Percentiles rank a stretch among this genome's conserved stretches.
Evolutionary conservation across 129 eudicot species (phyloP).

Genomic region (carrot (Daucus carota)): DNA sequence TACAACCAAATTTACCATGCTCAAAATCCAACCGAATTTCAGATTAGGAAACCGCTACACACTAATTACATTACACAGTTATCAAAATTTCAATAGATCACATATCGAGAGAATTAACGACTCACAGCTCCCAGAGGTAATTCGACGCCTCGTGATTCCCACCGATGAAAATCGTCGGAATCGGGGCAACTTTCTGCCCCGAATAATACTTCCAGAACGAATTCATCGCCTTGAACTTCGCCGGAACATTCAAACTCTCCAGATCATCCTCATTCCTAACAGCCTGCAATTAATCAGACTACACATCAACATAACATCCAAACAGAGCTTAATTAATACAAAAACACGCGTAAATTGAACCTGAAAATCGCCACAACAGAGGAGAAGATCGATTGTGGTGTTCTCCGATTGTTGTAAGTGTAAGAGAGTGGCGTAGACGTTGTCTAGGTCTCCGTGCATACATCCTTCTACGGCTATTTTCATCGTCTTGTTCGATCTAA

Average conservation of each 20-base stretch:
- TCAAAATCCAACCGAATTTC: too few species aligned
- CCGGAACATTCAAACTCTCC: slow-evolving; percentile 67
- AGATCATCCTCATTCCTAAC: slow-evolving; percentile 85
- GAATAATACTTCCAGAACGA: slow-evolving; percentile 93
- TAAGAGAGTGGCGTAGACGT: slow-evolving; percentile 71
- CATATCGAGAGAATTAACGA: not conserved
- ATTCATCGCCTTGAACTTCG: slow-evolving; percentile 64
- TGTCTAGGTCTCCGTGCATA: slow-evolving; percentile 96
- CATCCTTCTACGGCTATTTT: slow-evolving; percentile 96
- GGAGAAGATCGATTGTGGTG: slow-evolving; percentile 70
- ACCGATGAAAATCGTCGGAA: slow-evolving; percentile 89
- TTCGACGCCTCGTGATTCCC: slow-evolving; percentile 99
- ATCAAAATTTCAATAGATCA: not conserved
- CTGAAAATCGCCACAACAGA: slow-evolving; percentile 98
- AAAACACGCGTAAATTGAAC: slow-evolving; percentile 14
- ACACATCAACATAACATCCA: not conserved
- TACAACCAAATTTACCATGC: too few species aligned
- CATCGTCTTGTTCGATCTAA: slow-evolving; percentile 27
- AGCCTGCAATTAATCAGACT: slow-evolving; percentile 34
- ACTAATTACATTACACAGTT: too few species aligned
- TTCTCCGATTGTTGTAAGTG: slow-evolving; percentile 57
- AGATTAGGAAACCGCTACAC: not conserved
- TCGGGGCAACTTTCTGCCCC: slow-evolving; percentile 81
- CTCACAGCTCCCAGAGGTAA: slow-evolving; percentile 20
- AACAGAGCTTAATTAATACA: not conserved